These are phyloP conservation scores for Lodderomyces metapsilosis DNA, from an alignment of 1,139 yeast species.

Conservation along the genomic window DNA sequence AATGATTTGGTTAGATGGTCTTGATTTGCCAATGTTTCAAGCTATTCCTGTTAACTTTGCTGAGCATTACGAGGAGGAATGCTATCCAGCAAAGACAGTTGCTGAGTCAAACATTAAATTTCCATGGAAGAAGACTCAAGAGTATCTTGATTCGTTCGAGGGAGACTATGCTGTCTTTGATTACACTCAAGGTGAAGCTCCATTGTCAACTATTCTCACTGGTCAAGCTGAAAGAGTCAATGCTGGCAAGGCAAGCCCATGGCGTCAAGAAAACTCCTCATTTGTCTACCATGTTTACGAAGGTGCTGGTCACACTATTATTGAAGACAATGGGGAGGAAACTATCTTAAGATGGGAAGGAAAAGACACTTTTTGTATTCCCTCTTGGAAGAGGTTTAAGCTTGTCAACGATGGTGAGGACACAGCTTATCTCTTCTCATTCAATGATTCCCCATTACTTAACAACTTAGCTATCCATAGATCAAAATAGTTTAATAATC, in stretches of 20 bases:
- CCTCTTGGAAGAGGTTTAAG: background rate
- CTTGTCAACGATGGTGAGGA: background rate
- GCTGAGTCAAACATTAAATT: conserved; percentile 1
- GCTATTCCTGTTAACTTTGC: background rate
- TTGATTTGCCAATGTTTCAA: conserved; percentile 2
- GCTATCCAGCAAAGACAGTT: background rate
- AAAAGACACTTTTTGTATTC: background rate
- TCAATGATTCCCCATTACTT: background rate
- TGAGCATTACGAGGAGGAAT: background rate
- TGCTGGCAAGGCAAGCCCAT: background rate
- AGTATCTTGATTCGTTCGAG: background rate
- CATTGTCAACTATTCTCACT: conserved; percentile 1
- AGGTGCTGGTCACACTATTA: conserved; percentile 1
- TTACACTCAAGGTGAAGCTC: background rate
- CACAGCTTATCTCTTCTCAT: background rate
- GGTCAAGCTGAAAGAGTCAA: conserved; percentile 2
- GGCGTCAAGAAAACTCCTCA: conserved; percentile 1
- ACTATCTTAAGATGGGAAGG: background rate
- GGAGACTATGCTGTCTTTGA: background rate
- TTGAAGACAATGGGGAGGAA: background rate
- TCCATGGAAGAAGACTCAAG: background rate
- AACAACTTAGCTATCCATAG: background rate
- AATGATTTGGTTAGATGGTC: conserved; percentile 2
- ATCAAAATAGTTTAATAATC: too few species aligned
- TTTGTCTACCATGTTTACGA: conserved; percentile 1